Conservation (phyloP, 1,284 basidiomycete species). For the Cutaneotrichosporon spelunceum region DNA sequence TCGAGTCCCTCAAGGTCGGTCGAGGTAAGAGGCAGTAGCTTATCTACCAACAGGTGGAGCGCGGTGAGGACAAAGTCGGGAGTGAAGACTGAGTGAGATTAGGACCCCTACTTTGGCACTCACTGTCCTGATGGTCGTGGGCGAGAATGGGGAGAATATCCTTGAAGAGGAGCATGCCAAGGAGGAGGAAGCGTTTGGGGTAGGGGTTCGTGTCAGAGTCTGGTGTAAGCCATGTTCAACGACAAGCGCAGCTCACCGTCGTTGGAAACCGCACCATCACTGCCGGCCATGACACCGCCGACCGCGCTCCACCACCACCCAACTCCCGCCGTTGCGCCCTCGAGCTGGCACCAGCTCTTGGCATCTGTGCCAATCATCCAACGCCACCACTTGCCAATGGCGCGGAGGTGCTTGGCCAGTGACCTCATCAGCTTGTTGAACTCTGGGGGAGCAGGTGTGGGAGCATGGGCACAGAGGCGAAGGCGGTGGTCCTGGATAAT, state of each 20-base stretch:
- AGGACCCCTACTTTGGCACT: conserved; percentile 18
- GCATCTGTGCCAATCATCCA: conserved; percentile 48
- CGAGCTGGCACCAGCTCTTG: conserved; percentile 46
- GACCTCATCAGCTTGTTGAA: conserved; percentile 33
- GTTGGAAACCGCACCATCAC: conserved; percentile 44
- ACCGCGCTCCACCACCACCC: conserved; percentile 53
- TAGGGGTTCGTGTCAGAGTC: conserved; percentile 41
- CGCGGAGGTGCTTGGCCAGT: conserved; percentile 46
- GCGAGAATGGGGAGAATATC: conserved; percentile 56
- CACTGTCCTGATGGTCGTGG: conserved; percentile 44
- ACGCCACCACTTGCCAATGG: conserved; percentile 51
- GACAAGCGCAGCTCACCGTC: conserved; percentile 37
- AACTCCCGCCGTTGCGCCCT: conserved; percentile 42
- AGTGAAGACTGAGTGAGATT: conserved; percentile 60
- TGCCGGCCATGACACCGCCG: conserved; percentile 45
- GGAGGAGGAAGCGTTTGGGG: conserved; percentile 65
- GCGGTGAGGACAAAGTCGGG: conserved; percentile 72
- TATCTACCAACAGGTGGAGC: conserved; percentile 70
- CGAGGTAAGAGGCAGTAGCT: conserved; percentile 75
- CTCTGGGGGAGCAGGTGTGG: conserved; percentile 19
- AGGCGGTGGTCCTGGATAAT: conserved; percentile 44
- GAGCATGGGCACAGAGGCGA: conserved; percentile 29
- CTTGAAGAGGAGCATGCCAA: conserved; percentile 83
- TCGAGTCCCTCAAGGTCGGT: conserved; percentile 74
- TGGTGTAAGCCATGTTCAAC: conserved; percentile 12